Conservation (phyloP, 169 alveolate species). For the Plasmodium vivax region DNA sequence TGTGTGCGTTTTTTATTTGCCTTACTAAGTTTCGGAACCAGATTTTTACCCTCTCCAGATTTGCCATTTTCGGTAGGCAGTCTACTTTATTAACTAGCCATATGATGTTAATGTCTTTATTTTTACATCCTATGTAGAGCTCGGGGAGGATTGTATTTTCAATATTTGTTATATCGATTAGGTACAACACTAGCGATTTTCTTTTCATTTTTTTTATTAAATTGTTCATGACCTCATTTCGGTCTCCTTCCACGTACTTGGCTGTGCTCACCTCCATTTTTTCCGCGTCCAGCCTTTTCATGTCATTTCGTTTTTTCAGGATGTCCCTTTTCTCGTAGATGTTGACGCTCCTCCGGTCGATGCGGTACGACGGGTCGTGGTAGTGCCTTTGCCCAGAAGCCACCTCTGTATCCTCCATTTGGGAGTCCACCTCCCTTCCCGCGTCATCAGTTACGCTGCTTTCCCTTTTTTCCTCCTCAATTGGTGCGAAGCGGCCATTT, state of each 20-base stretch:
- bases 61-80: conserved; percentile 83
- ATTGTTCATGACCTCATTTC: conserved; percentile 68
- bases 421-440: neutral
- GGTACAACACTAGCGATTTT: conserved; percentile 84
- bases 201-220: conserved; percentile 78
- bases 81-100: conserved; percentile 89
- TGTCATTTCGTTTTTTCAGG: conserved; percentile 59
- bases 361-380: conserved; percentile 37
- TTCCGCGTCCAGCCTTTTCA: conserved; percentile 56
- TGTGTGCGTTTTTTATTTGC: conserved; percentile 87
- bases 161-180: conserved; percentile 87
- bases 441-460: neutral
- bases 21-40: conserved; percentile 90
- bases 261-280: conserved; percentile 60
- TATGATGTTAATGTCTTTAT: conserved; percentile 85
- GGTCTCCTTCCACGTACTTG: conserved; percentile 54
- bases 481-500: neutral
- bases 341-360: conserved; percentile 48
- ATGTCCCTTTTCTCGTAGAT: conserved; percentile 63
- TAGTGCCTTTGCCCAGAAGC: neutral
- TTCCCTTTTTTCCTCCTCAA: neutral
- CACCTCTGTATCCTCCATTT: neutral
- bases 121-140: conserved; percentile 86
- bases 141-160: conserved; percentile 90
- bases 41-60: conserved; percentile 77